Conservation (phyloP, 768 basidiomycete species). For the Pisolithus orientalis region DNA sequence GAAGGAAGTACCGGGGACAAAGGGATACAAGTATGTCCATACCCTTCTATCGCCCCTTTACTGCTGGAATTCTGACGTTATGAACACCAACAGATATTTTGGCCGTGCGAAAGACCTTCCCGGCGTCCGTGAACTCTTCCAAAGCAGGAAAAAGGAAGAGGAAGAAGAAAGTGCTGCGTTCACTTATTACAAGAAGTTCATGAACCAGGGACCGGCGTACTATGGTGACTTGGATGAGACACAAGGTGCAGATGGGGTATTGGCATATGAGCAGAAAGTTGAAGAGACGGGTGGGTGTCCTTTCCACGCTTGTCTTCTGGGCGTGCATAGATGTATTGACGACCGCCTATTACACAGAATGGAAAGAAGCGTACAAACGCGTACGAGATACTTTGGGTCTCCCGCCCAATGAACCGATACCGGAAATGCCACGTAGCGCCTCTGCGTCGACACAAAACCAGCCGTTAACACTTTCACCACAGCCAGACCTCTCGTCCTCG, state of each 20-base stretch:
- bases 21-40: slow-evolving; percentile 85
- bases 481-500: not conserved
- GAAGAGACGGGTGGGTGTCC: slow-evolving; percentile 66
- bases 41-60: not conserved
- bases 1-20: slow-evolving; percentile 91
- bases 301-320: not conserved
- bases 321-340: not conserved
- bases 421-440: slow-evolving; percentile 40
- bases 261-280: slow-evolving; percentile 63
- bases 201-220: slow-evolving; percentile 81
- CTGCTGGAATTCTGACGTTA: not conserved
- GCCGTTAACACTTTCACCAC: slow-evolving; percentile 11
- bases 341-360: slow-evolving; percentile 37
- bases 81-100: slow-evolving; percentile 65
- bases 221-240: slow-evolving; percentile 88
- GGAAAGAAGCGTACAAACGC: slow-evolving; percentile 54
- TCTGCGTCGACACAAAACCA: slow-evolving; percentile 17
- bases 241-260: slow-evolving; percentile 42
- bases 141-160: slow-evolving; percentile 77
- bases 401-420: slow-evolving; percentile 44
- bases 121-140: slow-evolving; percentile 91
- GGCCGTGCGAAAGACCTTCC: slow-evolving; percentile 94
- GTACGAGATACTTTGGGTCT: slow-evolving; percentile 50
- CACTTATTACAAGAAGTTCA: slow-evolving; percentile 80
- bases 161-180: slow-evolving; percentile 80